These are phyloP conservation scores for Rhododendron henanense DNA, from an alignment of 148 eudicot species.

Conservation along the genomic window DNA sequence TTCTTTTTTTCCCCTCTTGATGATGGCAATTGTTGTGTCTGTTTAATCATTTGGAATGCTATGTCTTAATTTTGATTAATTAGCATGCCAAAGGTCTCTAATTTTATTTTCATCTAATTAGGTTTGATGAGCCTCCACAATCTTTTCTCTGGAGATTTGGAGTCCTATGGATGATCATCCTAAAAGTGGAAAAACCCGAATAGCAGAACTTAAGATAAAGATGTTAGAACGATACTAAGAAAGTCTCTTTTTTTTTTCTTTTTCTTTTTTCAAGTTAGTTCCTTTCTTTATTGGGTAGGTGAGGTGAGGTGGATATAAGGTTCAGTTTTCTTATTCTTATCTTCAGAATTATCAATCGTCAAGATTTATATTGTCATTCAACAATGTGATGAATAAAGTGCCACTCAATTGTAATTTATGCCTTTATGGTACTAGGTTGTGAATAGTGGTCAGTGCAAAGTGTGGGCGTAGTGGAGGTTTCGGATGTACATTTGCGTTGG, in stretches of 20 bases:
- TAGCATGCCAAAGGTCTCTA: not conserved
- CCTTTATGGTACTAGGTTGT: not conserved
- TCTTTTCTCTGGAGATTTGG: not conserved
- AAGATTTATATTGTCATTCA: not conserved
- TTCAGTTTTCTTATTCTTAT: not conserved
- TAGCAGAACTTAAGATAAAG: not conserved
- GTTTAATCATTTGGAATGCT: not conserved
- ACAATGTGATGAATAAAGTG: not conserved
- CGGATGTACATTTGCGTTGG: no score
- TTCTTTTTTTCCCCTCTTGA: not conserved
- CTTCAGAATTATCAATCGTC: not conserved
- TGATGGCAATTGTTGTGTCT: not conserved
- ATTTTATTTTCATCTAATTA: not conserved
- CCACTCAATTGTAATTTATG: not conserved
- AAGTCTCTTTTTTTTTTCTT: not conserved
- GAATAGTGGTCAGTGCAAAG: not conserved
- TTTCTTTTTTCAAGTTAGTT: not conserved
- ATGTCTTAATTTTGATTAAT: not conserved
- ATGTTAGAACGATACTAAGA: not conserved
- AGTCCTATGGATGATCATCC: not conserved
- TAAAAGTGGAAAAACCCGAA: not conserved
- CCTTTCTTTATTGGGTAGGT: not conserved
- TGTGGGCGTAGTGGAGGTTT: no score
- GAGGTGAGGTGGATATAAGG: not conserved
- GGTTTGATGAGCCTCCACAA: not conserved